Base-by-base conservation (phyloP, 306 rosid species). In the Pyrus bretschneideri region DNA sequence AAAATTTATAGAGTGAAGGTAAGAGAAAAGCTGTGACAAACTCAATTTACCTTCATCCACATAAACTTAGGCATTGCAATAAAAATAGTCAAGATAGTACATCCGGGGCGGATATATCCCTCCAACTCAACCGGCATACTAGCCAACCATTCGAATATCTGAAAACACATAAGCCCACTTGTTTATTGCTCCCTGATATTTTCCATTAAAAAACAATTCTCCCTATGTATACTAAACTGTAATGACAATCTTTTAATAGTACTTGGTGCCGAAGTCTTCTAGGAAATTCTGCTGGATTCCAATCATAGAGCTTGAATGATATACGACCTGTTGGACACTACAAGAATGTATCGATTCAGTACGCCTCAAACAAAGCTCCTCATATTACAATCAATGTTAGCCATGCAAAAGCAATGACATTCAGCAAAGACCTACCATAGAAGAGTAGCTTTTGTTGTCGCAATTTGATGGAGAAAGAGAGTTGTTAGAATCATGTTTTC, bases 211-310 rank as follows among this genome's bases (percentile, higher is more conserved):
- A 68, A 74, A 71, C 60, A 29, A 12, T 75, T 73, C 81, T 73
- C 72, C 67, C 58, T 33, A 57, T 45, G 78, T 84, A 86, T 87
- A 91, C 93, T 89, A 91, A 96, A 92, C 96, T 88, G 97, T 78
- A 88, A 86, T 42, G 88, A 82, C 63, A 89, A 79, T 79, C 87
- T 80, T 88, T 87, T 78, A 89, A 88, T 40, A 77, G 71, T 96
- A 96, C 99, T 96, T 96, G 99, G 86, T 88, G 97, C 55, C 99
- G 93, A 52, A 96, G 99, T 86, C 98, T 83, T 88, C 99, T 91
- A 61, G 99, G 99, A 71, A 96, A 96, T 45, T 96, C 99, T 0
- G 99, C 99, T 30, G 99, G 99, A 82, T 96, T 96, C 99, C 99
- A 96, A 82, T 96, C 99, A 67, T 96, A 96, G 69, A 96, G 99